Evolutionary conservation across 192 early-diverging fungal species (phyloP).

Genomic region (Backusella tarrabulga): DNA sequence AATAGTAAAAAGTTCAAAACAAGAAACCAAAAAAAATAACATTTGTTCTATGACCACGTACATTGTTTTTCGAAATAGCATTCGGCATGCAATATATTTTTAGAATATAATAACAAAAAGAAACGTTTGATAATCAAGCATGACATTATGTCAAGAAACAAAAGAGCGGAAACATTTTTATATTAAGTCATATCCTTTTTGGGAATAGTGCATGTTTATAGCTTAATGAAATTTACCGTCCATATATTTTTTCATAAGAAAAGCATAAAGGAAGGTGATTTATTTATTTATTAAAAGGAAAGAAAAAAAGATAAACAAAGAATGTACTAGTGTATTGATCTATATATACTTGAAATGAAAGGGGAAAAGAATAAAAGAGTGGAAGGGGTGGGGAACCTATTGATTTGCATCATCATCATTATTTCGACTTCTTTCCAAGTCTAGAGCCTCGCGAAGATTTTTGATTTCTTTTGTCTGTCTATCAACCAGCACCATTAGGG

Average conservation of each 20-base stretch:
- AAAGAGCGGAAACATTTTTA: too few relatives aligned
- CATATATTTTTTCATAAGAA: neutral
- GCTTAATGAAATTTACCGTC: neutral
- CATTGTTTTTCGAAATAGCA: neutral
- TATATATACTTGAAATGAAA: neutral
- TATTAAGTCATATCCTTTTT: neutral
- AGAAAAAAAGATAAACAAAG: neutral
- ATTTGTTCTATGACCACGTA: neutral
- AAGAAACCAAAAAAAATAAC: neutral
- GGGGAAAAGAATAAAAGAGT: neutral
- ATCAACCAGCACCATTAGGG: neutral
- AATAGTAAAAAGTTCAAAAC: too few relatives aligned
- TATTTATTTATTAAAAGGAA: conserved; percentile 3
- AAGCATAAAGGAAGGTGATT: neutral
- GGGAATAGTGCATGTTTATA: neutral
- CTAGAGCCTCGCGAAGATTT: neutral
- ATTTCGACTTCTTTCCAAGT: neutral
- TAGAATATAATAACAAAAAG: neutral
- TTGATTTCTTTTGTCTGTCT: neutral
- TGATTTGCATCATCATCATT: neutral
- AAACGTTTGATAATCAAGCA: neutral
- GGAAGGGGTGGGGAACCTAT: neutral
- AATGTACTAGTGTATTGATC: neutral
- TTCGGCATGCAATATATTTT: neutral
- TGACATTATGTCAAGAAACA: too few relatives aligned